phyloP scores from a whole-genome alignment of 2,329 filamentous ascomycete species.

The Ramularia endophylla region DNA sequence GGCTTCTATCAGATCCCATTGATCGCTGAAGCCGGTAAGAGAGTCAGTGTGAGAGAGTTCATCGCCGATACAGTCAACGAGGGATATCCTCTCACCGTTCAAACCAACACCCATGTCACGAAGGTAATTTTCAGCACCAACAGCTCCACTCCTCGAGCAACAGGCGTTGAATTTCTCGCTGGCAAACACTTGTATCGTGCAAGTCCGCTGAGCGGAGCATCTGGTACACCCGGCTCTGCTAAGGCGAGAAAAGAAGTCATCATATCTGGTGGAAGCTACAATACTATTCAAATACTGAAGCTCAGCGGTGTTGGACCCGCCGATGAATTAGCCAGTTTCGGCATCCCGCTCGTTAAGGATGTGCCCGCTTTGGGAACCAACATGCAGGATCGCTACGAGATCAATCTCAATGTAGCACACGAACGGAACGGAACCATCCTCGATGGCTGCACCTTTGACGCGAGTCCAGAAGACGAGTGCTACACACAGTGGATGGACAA shows the following conservation, averaged over 20 bases:
- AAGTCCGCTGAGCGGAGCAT: slow-evolving; percentile 28
- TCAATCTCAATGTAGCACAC: slow-evolving; percentile 45
- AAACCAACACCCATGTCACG: slow-evolving; percentile 57
- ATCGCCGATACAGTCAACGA: slow-evolving; percentile 46
- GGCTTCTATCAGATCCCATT: slow-evolving; percentile 56
- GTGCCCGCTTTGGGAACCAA: slow-evolving; percentile 59
- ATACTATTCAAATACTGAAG: slow-evolving; percentile 59
- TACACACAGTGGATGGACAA: slow-evolving; percentile 38
- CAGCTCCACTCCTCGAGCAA: slow-evolving; percentile 41
- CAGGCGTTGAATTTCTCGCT: slow-evolving; percentile 37
- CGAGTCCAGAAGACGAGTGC: slow-evolving; percentile 34
- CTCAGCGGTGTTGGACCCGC: slow-evolving; percentile 56
- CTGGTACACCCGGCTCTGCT: slow-evolving; percentile 36
- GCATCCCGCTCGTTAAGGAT: slow-evolving; percentile 50
- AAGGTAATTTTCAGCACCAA: slow-evolving; percentile 59
- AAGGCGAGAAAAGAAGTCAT: slow-evolving; percentile 41
- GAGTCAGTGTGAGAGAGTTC: slow-evolving; percentile 54
- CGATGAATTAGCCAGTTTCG: slow-evolving; percentile 46
- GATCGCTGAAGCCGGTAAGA: slow-evolving; percentile 41
- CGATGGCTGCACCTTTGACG: slow-evolving; percentile 35
- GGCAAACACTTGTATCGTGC: slow-evolving; percentile 34
- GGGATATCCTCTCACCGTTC: slow-evolving; percentile 51
- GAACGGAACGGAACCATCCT: slow-evolving; percentile 32
- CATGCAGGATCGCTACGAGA: slow-evolving; percentile 55
- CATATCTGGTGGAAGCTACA: slow-evolving; percentile 50